Base-by-base conservation (phyloP, 2,329 filamentous ascomycete species). In the Claviceps monticola region DNA sequence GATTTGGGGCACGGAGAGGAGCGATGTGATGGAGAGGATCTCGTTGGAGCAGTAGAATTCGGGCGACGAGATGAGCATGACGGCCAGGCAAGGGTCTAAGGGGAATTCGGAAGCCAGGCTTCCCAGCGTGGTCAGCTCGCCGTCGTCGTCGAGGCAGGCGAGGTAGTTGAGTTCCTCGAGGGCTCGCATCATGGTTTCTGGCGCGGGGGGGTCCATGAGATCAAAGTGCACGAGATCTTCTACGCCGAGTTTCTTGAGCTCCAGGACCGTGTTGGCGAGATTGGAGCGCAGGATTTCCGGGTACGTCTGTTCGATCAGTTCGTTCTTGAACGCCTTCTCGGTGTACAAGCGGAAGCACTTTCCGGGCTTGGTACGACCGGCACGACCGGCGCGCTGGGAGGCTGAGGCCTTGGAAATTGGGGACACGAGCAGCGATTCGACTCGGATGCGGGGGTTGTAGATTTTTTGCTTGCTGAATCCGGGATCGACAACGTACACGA, bases 381-480 rank as follows among this genome's bases (percentile, higher is more conserved):
- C 93, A 88, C 93, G 91, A 85, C 94, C 94, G 56, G 94, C 94
- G 67, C 94, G 80, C 71, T 98, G 93, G 66, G 96, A 88, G 9
- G 94, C 93, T 1, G 93, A 97, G 23, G 93, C 93, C 68, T 96
- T 97, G 54, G 90, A 97, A 59, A 98, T 97, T 21, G 93, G 90
- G 3, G 93, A 96, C 5, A 98, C 91, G n/a, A 98, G 76, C 7
- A 98, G 78, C 1, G 93, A 97, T 70, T 98, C 93, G 57, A 98
- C 90, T 67, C 93, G 83, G 60, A 95, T 94, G 55, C 93, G 83
- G 21, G 93, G 91, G 68, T 98, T 97, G 75, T 97, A 98, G 56
- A 97, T 93, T 71, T 97, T 98, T 64, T 98, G 93, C 73, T 98
- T 98, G 72, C 89, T 95, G 74, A 98, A 98, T 38, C 93, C 93